Conservation (phyloP, 768 basidiomycete species). For the Lactarius hatsudake region DNA sequence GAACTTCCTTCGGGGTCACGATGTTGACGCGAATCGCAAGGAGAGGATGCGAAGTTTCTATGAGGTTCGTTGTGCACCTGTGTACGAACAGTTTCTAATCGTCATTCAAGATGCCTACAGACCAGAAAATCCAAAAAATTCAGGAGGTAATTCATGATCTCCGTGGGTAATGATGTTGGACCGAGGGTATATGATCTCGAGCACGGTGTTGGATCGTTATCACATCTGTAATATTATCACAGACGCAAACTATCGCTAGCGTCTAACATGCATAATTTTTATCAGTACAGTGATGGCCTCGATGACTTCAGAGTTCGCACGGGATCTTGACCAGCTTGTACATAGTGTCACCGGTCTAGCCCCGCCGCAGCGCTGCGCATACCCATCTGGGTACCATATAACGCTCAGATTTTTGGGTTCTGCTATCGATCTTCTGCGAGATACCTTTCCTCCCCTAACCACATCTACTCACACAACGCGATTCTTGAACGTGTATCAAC, state of each 20-base stretch:
- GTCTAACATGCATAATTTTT: neutral
- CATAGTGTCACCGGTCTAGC: no score
- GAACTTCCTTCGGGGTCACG: constrained; percentile 41
- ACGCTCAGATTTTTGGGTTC: constrained; percentile 13
- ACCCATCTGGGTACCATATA: constrained; percentile 3
- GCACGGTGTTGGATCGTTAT: constrained; percentile 4
- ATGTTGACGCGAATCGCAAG: constrained; percentile 40
- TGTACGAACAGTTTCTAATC: neutral
- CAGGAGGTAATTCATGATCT: constrained; percentile 46
- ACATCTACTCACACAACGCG: neutral
- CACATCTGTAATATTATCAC: constrained; percentile 1
- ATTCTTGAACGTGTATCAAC: neutral
- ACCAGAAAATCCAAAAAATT: constrained; percentile 53
- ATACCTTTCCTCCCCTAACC: constrained; percentile 7
- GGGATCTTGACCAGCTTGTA: neutral
- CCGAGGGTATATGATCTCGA: neutral
- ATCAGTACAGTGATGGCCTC: neutral
- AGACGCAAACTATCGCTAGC: neutral
- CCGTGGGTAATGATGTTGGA: constrained; percentile 25
- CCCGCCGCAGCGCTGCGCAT: no score
- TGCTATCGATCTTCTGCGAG: constrained; percentile 11
- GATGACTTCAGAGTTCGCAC: constrained; percentile 21
- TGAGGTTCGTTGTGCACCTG: constrained; percentile 38
- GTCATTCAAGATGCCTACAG: constrained; percentile 47
- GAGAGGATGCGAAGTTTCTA: constrained; percentile 50